Base-by-base conservation (phyloP, 1,284 basidiomycete species). In the Naganishia cerealis region DNA sequence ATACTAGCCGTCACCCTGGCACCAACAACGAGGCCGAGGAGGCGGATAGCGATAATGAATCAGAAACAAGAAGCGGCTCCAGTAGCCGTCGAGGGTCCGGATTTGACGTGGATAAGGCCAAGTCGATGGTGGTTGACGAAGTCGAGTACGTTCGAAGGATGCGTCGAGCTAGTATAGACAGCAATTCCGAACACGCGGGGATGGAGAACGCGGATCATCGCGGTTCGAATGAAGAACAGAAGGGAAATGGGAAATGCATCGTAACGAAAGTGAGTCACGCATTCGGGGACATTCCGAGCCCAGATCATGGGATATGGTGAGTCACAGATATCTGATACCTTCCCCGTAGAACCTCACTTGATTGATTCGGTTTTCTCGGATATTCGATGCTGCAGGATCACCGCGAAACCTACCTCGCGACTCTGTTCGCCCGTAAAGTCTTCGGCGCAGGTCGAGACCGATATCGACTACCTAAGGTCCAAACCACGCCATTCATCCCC, bases 71-170 rank as follows among this genome's bases (percentile, higher is more conserved):
- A 12, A 38, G 33, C 29, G 48, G 10, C 21, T 24, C 1, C 46
- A n/a, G 46, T 3, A 63, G 61, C 38, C 36, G 52, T 4, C 43
- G 46, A 36, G 29, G 61, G 21, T 39, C 50, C 61, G 50, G 53
- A 43, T 63, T 63, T n/a, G 61, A 29, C 38, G 43, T 42, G 38
- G 61, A 53, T 24, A 63, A 63, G 24, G 61, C 61, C 21, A 39
- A 26, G 29, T 26, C 50, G 38, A 63, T 63, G 61, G 54, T 63
- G 61, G 61, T 63, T n/a, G 61, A 63, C 42, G 61, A 63, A 43
- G 61, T 63, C 16, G 61, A 53, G 36, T 63, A 54, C 29, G 61
- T 63, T 26, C 36, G 50, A 43, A 40, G 61, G 50, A 42, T 63
- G 50, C 61, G 61, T 8, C 36, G 48, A 9, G 38, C 50, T 5